Percentiles rank a stretch among this genome's conserved stretches.
phyloP scores from a whole-genome alignment of 192 early-diverging fungal genomes.

The Backusella morwellensis region DNA sequence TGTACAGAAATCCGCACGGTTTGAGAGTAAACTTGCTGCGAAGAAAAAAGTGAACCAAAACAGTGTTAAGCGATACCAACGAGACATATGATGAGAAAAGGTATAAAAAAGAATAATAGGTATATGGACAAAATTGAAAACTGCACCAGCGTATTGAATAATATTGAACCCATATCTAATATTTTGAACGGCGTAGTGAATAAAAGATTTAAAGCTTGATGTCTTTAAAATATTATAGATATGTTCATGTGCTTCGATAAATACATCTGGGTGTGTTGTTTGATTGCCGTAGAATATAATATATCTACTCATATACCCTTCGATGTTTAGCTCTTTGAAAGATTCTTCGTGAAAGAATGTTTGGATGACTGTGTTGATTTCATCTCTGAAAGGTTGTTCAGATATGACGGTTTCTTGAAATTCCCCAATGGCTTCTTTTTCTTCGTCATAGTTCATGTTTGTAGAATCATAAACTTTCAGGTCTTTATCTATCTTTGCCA shows the following conservation, averaged over 20 bases:
- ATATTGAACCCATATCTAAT: constrained; percentile 21
- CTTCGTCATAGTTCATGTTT: not conserved
- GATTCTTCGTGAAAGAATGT: constrained; percentile 28
- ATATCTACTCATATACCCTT: constrained; percentile 8
- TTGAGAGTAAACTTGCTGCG: constrained; percentile 12
- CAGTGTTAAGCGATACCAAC: constrained; percentile 13
- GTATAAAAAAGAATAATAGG: constrained; percentile 11
- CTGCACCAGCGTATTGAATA: constrained; percentile 15
- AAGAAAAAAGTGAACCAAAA: constrained; percentile 19
- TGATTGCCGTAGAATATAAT: constrained; percentile 1
- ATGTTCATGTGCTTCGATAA: constrained; percentile 13
- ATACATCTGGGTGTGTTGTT: constrained; percentile 23
- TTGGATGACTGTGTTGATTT: constrained; percentile 21
- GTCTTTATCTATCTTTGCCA: constrained; percentile 7
- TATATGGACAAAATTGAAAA: constrained; percentile 19
- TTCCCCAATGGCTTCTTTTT: not conserved
- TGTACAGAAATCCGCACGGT: constrained; percentile 20
- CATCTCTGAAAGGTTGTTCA: constrained; percentile 21
- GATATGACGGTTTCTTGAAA: constrained; percentile 1
- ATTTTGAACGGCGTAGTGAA: constrained; percentile 25
- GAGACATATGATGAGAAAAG: constrained; percentile 10
- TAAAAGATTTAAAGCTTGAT: constrained; percentile 20
- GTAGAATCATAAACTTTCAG: not conserved
- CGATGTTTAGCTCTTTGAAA: constrained; percentile 27
- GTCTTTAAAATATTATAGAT: constrained; percentile 11